phyloP scores from a whole-genome alignment of 2,329 filamentous ascomycete species.

The Clonostachys sp. region DNA sequence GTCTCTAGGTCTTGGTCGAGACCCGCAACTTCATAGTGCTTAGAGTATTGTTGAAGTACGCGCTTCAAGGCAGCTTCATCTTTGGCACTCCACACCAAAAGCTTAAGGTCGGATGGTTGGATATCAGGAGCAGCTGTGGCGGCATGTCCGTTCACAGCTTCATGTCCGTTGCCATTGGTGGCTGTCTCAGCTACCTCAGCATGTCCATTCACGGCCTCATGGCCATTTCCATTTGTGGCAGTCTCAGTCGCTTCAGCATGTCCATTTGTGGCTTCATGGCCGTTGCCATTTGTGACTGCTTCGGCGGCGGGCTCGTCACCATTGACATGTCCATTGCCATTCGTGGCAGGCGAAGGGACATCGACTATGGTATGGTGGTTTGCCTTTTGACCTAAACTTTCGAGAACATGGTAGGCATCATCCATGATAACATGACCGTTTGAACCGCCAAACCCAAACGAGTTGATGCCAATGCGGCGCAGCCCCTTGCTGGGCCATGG shows the following conservation, averaged over 20 bases:
- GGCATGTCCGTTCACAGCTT: not conserved
- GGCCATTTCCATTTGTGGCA: slow-evolving; percentile 6
- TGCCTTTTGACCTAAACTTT: not conserved
- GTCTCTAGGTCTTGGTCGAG: slow-evolving; percentile 1
- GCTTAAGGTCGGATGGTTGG: not conserved
- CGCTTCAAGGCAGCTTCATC: not conserved
- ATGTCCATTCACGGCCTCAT: not conserved
- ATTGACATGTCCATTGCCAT: slow-evolving; percentile 29
- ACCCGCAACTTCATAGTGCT: not conserved
- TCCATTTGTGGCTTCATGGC: not conserved
- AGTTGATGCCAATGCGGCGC: slow-evolving; percentile 18
- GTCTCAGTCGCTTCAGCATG: slow-evolving; percentile 4
- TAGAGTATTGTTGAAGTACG: not conserved
- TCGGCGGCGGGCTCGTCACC: slow-evolving; percentile 15
- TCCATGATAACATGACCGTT: slow-evolving; percentile 23
- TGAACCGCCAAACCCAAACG: slow-evolving; percentile 26
- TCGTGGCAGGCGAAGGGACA: slow-evolving; percentile 17
- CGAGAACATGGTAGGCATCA: slow-evolving; percentile 5
- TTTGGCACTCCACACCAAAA: not conserved
- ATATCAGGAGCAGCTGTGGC: not conserved
- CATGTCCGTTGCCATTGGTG: not conserved
- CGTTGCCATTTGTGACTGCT: not conserved
- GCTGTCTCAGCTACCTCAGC: not conserved
- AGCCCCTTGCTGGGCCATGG: slow-evolving; percentile 33
- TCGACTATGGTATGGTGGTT: not conserved